These are phyloP conservation scores for Dicorynia guianensis DNA, from an alignment of 306 rosid species.

Conservation along the genomic window DNA sequence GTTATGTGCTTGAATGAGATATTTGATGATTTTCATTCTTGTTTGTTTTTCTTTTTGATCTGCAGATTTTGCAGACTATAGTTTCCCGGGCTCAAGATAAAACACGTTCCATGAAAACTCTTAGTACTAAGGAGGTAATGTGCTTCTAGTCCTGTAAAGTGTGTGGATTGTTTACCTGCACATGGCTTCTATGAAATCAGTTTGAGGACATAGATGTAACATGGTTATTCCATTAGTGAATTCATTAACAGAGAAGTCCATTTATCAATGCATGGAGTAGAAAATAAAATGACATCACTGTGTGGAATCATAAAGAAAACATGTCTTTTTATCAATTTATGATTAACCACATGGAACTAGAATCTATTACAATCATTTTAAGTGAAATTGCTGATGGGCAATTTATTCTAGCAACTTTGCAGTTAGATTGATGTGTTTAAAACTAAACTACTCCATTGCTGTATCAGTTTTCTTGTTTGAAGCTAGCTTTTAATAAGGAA, in stretches of 20 bases:
- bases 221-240: too few relatives aligned
- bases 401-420: not conserved
- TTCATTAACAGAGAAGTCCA: too few relatives aligned
- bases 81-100: slow-evolving; percentile 89
- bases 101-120: slow-evolving; percentile 68
- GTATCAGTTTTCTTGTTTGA: not conserved
- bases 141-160: slow-evolving; percentile 22
- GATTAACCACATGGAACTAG: not conserved
- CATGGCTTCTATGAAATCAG: too few relatives aligned
- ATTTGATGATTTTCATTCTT: slow-evolving; percentile 22
- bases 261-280: not conserved
- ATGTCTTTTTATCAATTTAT: not conserved
- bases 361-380: not conserved
- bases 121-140: slow-evolving; percentile 94
- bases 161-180: too few relatives aligned
- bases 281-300: not conserved
- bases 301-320: not conserved
- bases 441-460: not conserved
- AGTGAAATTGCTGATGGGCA: not conserved
- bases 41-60: slow-evolving; percentile 34
- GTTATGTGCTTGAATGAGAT: slow-evolving; percentile 22
- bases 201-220: too few relatives aligned
- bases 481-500: not conserved
- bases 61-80: slow-evolving; percentile 89
- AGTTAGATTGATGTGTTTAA: not conserved